Base-by-base conservation (phyloP, 2,329 filamentous ascomycete genomes). In the Orbilia oligospora region DNA sequence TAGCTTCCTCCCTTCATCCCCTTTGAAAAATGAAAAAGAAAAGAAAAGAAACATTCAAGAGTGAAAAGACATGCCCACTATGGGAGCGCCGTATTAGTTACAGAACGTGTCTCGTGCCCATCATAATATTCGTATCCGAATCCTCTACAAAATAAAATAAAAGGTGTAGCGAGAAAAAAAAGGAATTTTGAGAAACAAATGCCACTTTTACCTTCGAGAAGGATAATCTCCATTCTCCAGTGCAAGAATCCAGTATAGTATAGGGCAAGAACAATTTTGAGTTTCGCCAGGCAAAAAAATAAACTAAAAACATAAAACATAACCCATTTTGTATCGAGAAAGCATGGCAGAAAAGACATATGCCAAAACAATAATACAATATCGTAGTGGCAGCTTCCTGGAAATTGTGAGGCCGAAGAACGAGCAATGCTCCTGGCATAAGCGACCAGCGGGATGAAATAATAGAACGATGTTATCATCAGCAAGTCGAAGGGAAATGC, bases 101-200 rank as follows among this genome's bases (percentile, higher is more conserved):
- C 56, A 61, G 12, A 61, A 27, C 36, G 20, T 61, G 16, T 61
- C 20, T 61, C 56, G 36, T 61, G 20, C 36, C 18, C 20, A 61
- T 61, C 56, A 20, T 61, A 58, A 58, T 22, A 30, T 58, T 58
- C 53, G 53, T 58, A 9, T 58, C n/a, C 18, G 20, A 44, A n/a
- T 61, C 36, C 33, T 61, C 56, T 61, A 61, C 38, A 36, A 58
- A 61, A 58, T 3, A 30, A 30, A 30, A 30, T 30, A 38, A 44
- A 18, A n/a, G 12, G 20, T 24, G 20, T 20, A 41, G 20, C 10
- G n/a, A 20, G n/a, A 61, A 44, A 61, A 16, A 61, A 44, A 61
- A 9, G 22, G 20, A 61, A 14, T 61, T 61, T 41, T 41, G 55
- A 24, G 24, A 61, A 41, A 27, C 12, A 44, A 41, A 44, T 27